Evolutionary conservation across 2,329 filamentous ascomycete species (phyloP), one percentile per base, ranked within the genome.

Genomic region (Didymella exigua): DNA sequence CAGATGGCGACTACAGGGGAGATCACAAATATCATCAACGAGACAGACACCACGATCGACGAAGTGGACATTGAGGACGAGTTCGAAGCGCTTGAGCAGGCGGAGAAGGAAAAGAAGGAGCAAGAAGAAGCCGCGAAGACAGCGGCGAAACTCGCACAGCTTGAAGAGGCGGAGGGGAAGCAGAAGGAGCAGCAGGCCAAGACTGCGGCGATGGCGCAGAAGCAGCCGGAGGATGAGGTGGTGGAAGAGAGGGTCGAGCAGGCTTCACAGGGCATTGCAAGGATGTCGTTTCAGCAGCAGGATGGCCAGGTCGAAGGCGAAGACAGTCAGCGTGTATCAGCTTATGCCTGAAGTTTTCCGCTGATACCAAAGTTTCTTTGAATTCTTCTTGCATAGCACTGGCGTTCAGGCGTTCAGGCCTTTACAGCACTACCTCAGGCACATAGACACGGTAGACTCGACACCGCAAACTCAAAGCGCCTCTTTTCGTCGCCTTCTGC

Each of bases 11-110:
- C 59, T 6, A 68, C 67, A 3, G 92, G 97, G 69, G 93, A 98
- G 77, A 84, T 98, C 19, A 86, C 86, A 24, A 85, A 83, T 50
- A 87, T 93, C 34, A 83, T 98, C 59, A 86, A 87, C 47, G 91
- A 95, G 61, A 65, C 68, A 4, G 66, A 66, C 13, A 51, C 66
- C 41, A 60, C 62, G 5, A 68, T 96, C 27, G 91, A 96, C 72
- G 93, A 96, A 69, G 82, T 70, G 18, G 93, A 96, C 72, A 85
- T 98, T 50, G 92, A 97, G 63, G 89, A 93, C 56, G 93, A 97
- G 77, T 82, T 98, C 41, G 89, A 89, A 62, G 87, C 82, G 3
- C 78, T 99, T 77, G 87, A 93, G 75, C 78, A 72, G 29, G 73
- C 62, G 3, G 91, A 96, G 71, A 89, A 89, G 72, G 85, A 96